phyloP scores from a whole-genome alignment of 148 eudicot genomes.

The Heliosperma pusillum region DNA sequence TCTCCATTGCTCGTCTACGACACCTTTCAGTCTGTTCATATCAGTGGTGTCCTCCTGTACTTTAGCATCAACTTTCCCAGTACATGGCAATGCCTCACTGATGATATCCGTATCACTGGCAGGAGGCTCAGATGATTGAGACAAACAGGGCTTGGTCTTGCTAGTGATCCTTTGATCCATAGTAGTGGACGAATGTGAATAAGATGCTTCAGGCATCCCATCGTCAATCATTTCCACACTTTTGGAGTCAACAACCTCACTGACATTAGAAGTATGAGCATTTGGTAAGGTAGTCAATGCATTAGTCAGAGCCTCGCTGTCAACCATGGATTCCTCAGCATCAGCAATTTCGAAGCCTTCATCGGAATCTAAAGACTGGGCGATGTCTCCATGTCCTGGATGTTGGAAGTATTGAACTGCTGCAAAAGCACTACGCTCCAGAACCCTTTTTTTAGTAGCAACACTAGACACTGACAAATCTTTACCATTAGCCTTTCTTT shows the following conservation, averaged over 20 bases:
- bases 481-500: slow-evolving; percentile 65
- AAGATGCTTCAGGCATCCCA: slow-evolving; percentile 30
- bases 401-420: slow-evolving; percentile 55
- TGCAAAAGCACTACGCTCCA: slow-evolving; percentile 76
- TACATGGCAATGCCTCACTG: slow-evolving; percentile 26
- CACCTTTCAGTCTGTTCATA: slow-evolving; percentile 22
- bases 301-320: slow-evolving; percentile 23
- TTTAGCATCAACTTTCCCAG: slow-evolving; percentile 20
- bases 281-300: slow-evolving; percentile 16
- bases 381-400: slow-evolving; percentile 31
- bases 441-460: slow-evolving; percentile 68
- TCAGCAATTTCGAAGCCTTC: slow-evolving; percentile 21
- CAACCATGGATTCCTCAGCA: slow-evolving; percentile 13
- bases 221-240: slow-evolving; percentile 17
- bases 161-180: slow-evolving; percentile 13
- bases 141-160: slow-evolving; percentile 26
- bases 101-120: slow-evolving; percentile 29
- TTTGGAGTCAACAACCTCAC: slow-evolving; percentile 24
- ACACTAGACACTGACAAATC: slow-evolving; percentile 38
- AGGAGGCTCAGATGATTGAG: slow-evolving; percentile 29
- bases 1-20: slow-evolving; percentile 24
- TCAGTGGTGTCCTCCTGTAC: slow-evolving; percentile 22
- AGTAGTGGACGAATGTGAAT: slow-evolving; percentile 19
- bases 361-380: slow-evolving; percentile 28
- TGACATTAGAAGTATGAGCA: slow-evolving; percentile 22